Base-by-base conservation (phyloP, 148 eudicot species). In the Persicaria maculosa region DNA sequence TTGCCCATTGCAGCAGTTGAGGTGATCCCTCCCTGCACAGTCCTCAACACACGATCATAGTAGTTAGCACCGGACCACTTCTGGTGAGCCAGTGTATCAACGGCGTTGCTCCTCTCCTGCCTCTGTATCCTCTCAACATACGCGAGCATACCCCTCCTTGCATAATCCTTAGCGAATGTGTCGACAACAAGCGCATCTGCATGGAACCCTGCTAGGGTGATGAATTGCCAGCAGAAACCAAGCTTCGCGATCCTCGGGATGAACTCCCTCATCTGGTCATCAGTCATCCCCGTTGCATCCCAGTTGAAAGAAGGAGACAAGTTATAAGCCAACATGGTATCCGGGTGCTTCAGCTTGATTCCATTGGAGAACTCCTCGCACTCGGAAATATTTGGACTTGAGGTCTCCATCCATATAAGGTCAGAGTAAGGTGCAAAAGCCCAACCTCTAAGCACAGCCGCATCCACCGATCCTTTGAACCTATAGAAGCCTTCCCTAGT, bases 41-140 rank as follows among this genome's bases (percentile, higher is more conserved):
- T 91, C 83, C 87, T 83, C 0, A 91, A 85, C 15, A 91, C 89
- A 52, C 89, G 83, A 6, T 91, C 97, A 65, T 91, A 88, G 86
- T 91, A 91, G 80, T 88, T 91, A 4, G 97, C 97, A 70, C 93
- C 97, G 22, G 97, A 91, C 97, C 97, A 91, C 79, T 91, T 91
- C 81, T 88, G 97, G 77, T 91, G 93, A 53, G 97, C 97, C 58
- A 91, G 19, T 4, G 97, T 91, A 53, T 91, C 97, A 19, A 88
- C 97, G 0, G 86, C 92, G 71, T 91, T 71, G 25, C 2, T 84
- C 77, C 93, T 77, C 73, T 91, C 93, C 81, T 91, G 88, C 62
- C 97, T 88, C 72, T 91, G 97, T 11, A 91, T 91, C 79, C 78
- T 87, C 88, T 91, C 97, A 31, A 91, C 97, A 74, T 91, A 91